These are phyloP conservation scores for Termitomyces sp. DNA, from an alignment of 1,284 basidiomycete genomes.

Conservation along the genomic window DNA sequence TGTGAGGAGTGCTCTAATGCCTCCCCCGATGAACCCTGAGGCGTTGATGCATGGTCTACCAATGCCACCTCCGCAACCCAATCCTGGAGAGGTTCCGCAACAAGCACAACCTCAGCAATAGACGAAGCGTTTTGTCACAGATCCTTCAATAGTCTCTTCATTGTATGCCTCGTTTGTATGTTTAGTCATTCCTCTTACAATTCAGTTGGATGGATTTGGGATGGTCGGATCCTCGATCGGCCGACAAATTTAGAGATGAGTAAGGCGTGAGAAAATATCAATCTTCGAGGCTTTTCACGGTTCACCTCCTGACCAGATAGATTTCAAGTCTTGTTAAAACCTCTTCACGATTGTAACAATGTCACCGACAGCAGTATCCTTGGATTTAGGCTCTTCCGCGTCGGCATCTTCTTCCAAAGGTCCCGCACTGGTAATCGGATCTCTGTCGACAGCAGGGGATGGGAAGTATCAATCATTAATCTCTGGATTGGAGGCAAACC, in stretches of 20 bases:
- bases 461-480: constrained; percentile 71
- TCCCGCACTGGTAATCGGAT: constrained; percentile 63
- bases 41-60: constrained; percentile 48
- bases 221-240: not conserved
- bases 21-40: constrained; percentile 55
- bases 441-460: constrained; percentile 66
- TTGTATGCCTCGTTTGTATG: constrained; percentile 1
- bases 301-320: not conserved
- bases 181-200: not conserved
- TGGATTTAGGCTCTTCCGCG: constrained; percentile 7
- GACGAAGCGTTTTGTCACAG: constrained; percentile 4
- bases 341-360: constrained; percentile 31
- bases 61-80: constrained; percentile 34
- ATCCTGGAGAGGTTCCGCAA: constrained; percentile 34
- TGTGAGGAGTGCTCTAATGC: constrained; percentile 64
- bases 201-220: too few relatives aligned
- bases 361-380: constrained; percentile 53
- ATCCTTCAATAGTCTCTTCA: not conserved
- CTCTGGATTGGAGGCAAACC: constrained; percentile 47
- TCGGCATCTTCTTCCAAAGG: constrained; percentile 33
- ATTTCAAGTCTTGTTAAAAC: not conserved
- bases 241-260: constrained; percentile 9
- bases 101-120: constrained; percentile 22
- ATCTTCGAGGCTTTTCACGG: not conserved
- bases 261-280: constrained; percentile 9